phyloP scores from a whole-genome alignment of 352 stramenopile species.

The Pythium insidiosum region DNA sequence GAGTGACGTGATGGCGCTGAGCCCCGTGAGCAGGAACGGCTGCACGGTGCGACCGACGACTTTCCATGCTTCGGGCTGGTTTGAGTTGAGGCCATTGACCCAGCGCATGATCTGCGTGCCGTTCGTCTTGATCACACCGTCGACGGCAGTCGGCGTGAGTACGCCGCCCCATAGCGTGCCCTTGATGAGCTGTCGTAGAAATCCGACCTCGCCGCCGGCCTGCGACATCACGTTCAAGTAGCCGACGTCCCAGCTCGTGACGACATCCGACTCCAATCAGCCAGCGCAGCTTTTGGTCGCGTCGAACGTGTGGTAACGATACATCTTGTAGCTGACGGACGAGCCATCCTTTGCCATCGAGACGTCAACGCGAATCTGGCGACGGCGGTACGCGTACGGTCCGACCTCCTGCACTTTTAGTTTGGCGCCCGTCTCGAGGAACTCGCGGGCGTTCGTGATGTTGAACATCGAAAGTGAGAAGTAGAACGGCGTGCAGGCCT shows the following conservation, averaged over 20 bases:
- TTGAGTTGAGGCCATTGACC: constrained; percentile 74
- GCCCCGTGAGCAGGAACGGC: constrained; percentile 23
- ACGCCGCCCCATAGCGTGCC: constrained; percentile 30
- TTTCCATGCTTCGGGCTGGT: constrained; percentile 58
- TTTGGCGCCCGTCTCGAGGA: constrained; percentile 36
- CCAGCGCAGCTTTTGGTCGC: constrained; percentile 32
- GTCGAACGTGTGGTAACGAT: constrained; percentile 66
- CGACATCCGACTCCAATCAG: constrained; percentile 46
- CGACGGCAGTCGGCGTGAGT: constrained; percentile 13
- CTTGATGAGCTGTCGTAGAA: constrained; percentile 31
- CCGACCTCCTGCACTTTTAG: constrained; percentile 58
- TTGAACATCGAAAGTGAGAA: constrained; percentile 61
- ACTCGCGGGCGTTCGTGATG: constrained; percentile 62
- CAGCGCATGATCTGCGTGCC: constrained; percentile 61
- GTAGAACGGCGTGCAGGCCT: constrained; percentile 74
- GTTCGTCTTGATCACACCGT: constrained; percentile 25
- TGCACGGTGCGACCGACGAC: constrained; percentile 35
- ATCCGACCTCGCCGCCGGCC: constrained; percentile 51
- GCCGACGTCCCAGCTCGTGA: constrained; percentile 46
- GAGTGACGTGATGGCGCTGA: constrained; percentile 26
- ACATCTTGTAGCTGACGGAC: constrained; percentile 64
- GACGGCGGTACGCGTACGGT: constrained; percentile 61
- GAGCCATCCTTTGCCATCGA: constrained; percentile 33
- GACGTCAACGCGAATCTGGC: constrained; percentile 55
- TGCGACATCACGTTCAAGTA: constrained; percentile 65